A percentile compares a stretch with the other conserved stretches of the same genome.
These are phyloP conservation scores for Solioccasus polychromus DNA, from an alignment of 768 basidiomycete genomes.

Conservation along the genomic window DNA sequence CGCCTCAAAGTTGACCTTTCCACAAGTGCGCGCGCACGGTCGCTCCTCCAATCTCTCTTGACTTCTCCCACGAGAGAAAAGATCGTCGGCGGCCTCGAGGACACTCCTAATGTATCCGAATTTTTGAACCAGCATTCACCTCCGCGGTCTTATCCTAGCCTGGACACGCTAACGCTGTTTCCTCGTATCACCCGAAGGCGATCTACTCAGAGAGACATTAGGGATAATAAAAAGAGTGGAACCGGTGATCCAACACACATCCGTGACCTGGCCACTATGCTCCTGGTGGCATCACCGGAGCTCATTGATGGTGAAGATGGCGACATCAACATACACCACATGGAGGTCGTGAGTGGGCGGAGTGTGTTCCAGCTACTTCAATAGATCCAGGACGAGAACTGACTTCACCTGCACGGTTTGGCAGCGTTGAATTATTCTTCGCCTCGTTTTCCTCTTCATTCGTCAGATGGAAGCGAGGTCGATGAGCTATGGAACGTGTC, in stretches of 20 bases:
- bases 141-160: conserved; percentile 21
- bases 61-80: conserved; percentile 15
- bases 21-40: conserved; percentile 21
- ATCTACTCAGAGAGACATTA: background rate
- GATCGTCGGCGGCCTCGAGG: conserved; percentile 8
- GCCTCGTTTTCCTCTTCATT: conserved; percentile 34
- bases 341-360: conserved; percentile 65
- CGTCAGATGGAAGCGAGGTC: conserved; percentile 42
- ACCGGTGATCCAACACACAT: conserved; percentile 14
- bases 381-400: background rate
- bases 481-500: conserved; percentile 53
- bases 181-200: conserved; percentile 25
- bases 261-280: conserved; percentile 27
- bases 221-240: background rate
- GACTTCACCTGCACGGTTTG: conserved; percentile 9
- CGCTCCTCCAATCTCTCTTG: conserved; percentile 28
- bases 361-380: conserved; percentile 38
- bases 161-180: conserved; percentile 46
- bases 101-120: conserved; percentile 18
- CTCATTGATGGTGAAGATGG: conserved; percentile 39
- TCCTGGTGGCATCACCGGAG: conserved; percentile 21
- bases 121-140: conserved; percentile 34
- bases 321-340: conserved; percentile 46
- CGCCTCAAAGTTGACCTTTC: conserved; percentile 29
- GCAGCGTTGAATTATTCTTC: conserved; percentile 41